Evolutionary conservation across 208 protist genomes (phyloP).

Genomic region (Porcisia hertigi): DNA sequence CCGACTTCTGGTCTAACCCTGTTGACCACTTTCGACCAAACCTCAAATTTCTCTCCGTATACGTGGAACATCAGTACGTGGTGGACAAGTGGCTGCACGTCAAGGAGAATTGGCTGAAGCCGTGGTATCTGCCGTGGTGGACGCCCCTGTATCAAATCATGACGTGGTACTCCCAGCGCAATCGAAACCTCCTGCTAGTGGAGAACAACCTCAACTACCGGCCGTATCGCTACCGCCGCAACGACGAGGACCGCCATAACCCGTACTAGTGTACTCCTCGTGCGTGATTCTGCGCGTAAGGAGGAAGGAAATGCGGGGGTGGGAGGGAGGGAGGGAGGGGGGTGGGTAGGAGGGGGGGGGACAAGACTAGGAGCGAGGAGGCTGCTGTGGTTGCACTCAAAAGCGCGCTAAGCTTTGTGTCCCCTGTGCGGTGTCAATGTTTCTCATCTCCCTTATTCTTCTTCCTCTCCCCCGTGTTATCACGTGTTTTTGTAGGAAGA

Average conservation of each 20-base stretch:
- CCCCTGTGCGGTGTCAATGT: background rate
- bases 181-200: constrained; percentile 86
- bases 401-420: background rate
- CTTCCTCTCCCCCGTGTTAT: background rate
- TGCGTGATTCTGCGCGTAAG: background rate
- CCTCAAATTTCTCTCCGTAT: constrained; percentile 87
- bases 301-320: background rate
- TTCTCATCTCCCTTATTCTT: background rate
- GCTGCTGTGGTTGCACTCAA: background rate
- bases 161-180: constrained; percentile 86
- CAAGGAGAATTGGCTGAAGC: constrained; percentile 78
- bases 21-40: constrained; percentile 91
- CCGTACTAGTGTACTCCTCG: constrained; percentile 64
- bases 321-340: background rate
- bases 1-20: constrained; percentile 88
- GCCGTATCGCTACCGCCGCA: constrained; percentile 88
- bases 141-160: constrained; percentile 81
- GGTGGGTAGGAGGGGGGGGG: background rate
- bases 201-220: constrained; percentile 93
- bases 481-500: constrained; percentile 1
- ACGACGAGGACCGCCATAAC: constrained; percentile 90
- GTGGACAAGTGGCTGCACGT: constrained; percentile 79
- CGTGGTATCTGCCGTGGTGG: constrained; percentile 90
- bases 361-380: no score
- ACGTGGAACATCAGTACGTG: constrained; percentile 81